Base-by-base conservation (phyloP, 2,329 filamentous ascomycete genomes). In the Sporothrix protearum region DNA sequence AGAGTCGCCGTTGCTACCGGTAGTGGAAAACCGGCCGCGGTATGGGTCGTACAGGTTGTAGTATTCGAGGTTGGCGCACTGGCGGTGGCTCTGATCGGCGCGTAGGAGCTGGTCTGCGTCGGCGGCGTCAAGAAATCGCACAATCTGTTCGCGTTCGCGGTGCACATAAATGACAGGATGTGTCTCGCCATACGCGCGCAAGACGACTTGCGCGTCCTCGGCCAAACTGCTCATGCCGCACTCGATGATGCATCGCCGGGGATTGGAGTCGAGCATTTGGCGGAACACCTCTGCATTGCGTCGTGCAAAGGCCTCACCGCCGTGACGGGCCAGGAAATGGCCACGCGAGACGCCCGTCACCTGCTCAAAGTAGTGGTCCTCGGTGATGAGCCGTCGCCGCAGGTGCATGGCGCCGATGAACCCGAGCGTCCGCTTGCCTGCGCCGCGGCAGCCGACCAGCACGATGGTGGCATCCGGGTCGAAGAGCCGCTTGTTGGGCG, bases 111-210 rank as follows among this genome's bases (percentile, higher is more conserved):
- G 85, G 71, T 85, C 82, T 12, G 89, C 84, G 55, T 86, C 84
- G 7, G 84, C 81, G 1, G 82, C 80, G 63, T 84, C 83, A 28
- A 92, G 81, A 68, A 91, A 85, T 1, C 83, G 82, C 73, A 87
- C 84, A 39, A 92, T 85, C 71, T 88, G 87, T 73, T 87, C 82
- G 70, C 86, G 84, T 76, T 92, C 90, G 71, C 91, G 86, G 76
- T 90, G 85, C 55, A 93, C 82, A 75, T 92, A 90, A 36, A 93
- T 86, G 51, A 93, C 88, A 0, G 91, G 90, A 77, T 93, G 89
- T 0, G 86, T 87, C 73, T 84, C 83, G 12, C 87, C 85, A 78
- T 88, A 92, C 14, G 86, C 83, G 64, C 85, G 83, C 63, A 93
- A 82, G 5, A 89, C 80, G 25, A 80, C 79, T 76, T 89, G 87